Evolutionary conservation across 83 land plant genomes (phyloP), one percentile per base, ranked within the genome.

Genomic region (Thuja plicata): DNA sequence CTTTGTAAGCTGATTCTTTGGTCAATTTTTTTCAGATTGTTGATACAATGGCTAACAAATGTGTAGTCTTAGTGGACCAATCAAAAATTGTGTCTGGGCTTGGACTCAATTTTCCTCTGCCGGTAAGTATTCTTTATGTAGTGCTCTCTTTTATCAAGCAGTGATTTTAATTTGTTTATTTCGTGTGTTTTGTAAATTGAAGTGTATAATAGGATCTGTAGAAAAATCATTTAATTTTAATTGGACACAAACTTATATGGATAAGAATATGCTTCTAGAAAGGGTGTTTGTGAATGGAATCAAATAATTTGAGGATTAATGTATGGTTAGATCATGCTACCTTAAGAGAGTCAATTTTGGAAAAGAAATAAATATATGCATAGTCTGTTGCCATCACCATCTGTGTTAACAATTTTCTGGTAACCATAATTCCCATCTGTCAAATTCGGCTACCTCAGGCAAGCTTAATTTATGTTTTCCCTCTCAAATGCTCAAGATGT

Each of bases 81-180:
- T 87, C 94, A 76, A 94, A 94, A 90, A 89, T 94, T 87, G 95
- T 94, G 34, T 91, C 89, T 21, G 80, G 90, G 90, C 94, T 94
- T 81, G 95, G 95, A 9, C 82, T 88, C 37, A 87, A 89, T n/a
- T 93, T 93, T 84, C 94, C 95, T 89, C 74, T 94, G 43, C 91
- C 95, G 21, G 95, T 93, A 45, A 62, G 91, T 87, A 24, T 55
- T 86, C 71, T 76, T 54, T 81, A 8, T 24, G 7, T 43, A 37
- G 15, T 88, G 24, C 30, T 45, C 88, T 88, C 5, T 45, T 27
- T 82, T 24, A 45, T 82, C 27, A 45, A 82, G 15, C n/a, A 82
- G 54, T 46, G 85, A 40, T 40, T 38, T 40, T 15, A 41, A 8
- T 24, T 80, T 40, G 1, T 83, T 13, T 83, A 83, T n/a, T 83